Base-by-base conservation (phyloP, 306 rosid species). In the Glycine latifolia region DNA sequence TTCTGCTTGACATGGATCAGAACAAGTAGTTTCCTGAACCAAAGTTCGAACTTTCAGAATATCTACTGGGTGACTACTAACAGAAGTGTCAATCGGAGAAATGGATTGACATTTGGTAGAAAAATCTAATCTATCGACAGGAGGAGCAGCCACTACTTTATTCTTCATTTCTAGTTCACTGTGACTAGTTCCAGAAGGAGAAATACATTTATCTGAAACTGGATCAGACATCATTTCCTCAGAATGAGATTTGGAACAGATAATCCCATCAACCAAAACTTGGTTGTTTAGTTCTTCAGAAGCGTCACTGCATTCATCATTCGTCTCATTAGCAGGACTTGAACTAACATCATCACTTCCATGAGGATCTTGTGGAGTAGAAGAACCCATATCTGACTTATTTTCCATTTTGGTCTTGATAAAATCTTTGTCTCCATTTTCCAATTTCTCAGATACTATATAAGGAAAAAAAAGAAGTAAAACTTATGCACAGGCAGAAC, bases 391-490 rank as follows among this genome's bases (percentile, higher is more conserved):
- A 66, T 85, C 90, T 14, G 80, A 78, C 79, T 87, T 77, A 67
- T 69, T 74, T n/a, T 48, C 53, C 67, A 48, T 85, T 65, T 81
- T 82, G 62, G 81, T 80, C 79, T 49, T 75, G n/a, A 75, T 54
- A 44, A 73, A 49, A 67, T 75, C 88, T 17, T 77, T 53, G 48
- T 83, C 88, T 77, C 33, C 39, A 71, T 89, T 58, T 60, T 67
- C 84, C 59, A 54, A 52, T 77, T 82, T 79, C 81, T 88, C 85
- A 55, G 68, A 65, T 83, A 84, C 97, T 92, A 80, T 92, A 80
- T 54, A 31, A 14, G 76, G 63, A 71, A 20, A 60, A 60, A 71
- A 85, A 80, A 81, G 33, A 52, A 26, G n/a, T 53, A 58, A 72
- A 80, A 83, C 78, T 84, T 11, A 41, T 59, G 48, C 7, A 75